phyloP scores from a whole-genome alignment of 2,329 filamentous ascomycete genomes.

The Dothideomycetes sp. region DNA sequence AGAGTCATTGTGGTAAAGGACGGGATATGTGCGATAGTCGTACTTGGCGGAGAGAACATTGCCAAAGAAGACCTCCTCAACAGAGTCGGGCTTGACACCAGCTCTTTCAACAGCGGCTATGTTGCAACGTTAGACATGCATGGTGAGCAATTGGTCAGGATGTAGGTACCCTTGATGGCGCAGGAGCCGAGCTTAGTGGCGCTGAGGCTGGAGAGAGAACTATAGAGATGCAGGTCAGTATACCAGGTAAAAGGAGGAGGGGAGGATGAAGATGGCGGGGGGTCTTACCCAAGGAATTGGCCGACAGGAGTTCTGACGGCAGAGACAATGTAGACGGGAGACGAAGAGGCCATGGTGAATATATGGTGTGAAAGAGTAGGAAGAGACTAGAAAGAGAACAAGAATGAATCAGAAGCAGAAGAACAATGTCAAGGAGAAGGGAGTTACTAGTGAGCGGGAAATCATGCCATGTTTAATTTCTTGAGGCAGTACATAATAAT shows the following conservation, averaged over 20 bases:
- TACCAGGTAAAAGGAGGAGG: not conserved
- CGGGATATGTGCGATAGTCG: too few species aligned
- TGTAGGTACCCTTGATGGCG: constrained; percentile 76
- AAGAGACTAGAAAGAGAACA: constrained; percentile 2
- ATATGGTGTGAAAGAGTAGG: not conserved
- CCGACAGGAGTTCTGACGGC: constrained; percentile 83
- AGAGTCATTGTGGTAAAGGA: too few species aligned
- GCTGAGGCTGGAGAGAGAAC: constrained; percentile 77
- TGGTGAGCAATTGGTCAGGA: constrained; percentile 14
- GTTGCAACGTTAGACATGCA: constrained; percentile 17
- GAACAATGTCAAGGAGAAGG: constrained; percentile 2
- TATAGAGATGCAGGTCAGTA: constrained; percentile 32
- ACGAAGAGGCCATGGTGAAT: constrained; percentile 60
- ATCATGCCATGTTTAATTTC: constrained; percentile 13
- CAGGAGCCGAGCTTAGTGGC: constrained; percentile 80
- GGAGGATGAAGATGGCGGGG: not conserved
- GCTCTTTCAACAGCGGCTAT: constrained; percentile 73
- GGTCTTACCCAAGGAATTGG: constrained; percentile 77
- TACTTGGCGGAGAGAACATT: constrained; percentile 97
- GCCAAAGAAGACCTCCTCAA: constrained; percentile 95
- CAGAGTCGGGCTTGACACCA: constrained; percentile 75
- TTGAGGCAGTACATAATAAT: too few species aligned
- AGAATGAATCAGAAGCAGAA: constrained; percentile 2
- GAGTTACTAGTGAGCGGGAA: constrained; percentile 5
- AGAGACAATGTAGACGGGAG: constrained; percentile 92